These are phyloP conservation scores for Helianthus annuus DNA, from an alignment of 129 eudicot genomes.

Conservation along the genomic window DNA sequence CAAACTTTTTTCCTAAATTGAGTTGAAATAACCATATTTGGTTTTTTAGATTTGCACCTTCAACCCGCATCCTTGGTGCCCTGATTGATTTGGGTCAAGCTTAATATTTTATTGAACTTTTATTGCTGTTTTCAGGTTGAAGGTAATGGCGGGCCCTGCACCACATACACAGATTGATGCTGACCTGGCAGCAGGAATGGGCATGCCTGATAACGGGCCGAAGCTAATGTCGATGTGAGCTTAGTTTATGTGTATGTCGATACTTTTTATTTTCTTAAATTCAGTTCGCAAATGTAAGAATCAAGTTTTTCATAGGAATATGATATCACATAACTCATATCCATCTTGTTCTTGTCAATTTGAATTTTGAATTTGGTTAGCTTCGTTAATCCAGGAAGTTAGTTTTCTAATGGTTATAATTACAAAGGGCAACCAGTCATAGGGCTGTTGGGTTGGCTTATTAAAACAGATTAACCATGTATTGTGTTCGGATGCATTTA, in stretches of 20 bases:
- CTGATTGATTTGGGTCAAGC: too few species aligned
- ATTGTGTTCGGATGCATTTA: too few species aligned
- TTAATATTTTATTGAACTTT: background rate
- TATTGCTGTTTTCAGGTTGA: conserved; percentile 51
- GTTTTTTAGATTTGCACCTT: too few species aligned
- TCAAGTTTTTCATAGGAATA: background rate
- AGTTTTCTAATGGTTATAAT: background rate
- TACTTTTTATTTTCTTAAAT: conserved; percentile 14
- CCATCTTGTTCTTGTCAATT: background rate
- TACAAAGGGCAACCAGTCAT: background rate
- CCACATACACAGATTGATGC: conserved; percentile 91
- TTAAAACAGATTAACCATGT: too few species aligned
- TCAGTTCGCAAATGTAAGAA: conserved; percentile 23
- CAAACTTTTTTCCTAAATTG: too few species aligned
- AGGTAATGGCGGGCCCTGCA: conserved; percentile 72
- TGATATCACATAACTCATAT: conserved; percentile 3
- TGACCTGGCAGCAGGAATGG: conserved; percentile 88
- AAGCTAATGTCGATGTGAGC: conserved; percentile 73
- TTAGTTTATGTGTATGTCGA: conserved; percentile 14
- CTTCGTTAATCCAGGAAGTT: background rate
- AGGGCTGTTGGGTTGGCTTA: background rate
- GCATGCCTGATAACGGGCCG: conserved; percentile 90
- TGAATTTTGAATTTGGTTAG: background rate
- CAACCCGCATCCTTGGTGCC: too few species aligned
- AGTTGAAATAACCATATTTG: too few species aligned